A percentile compares a stretch with the other conserved stretches of the same genome.
Evolutionary conservation across 306 rosid genomes (phyloP).

Genomic region (Cicer yamashitae): DNA sequence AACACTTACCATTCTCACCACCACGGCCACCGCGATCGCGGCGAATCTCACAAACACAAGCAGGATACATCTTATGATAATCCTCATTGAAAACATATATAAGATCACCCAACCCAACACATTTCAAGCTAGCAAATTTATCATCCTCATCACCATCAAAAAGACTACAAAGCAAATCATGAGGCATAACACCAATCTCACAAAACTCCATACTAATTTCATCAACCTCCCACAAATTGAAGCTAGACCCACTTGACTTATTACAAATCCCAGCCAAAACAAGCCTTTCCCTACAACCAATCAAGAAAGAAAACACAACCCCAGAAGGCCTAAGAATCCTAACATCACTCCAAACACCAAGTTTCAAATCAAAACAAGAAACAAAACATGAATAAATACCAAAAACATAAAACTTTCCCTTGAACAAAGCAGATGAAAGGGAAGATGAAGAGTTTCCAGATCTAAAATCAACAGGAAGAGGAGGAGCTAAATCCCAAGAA

Average conservation of each 20-base stretch:
- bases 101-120: conserved; percentile 79
- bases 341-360: conserved; percentile 69
- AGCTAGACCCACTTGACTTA: conserved; percentile 55
- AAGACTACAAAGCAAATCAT: conserved; percentile 61
- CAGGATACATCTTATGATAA: conserved; percentile 71
- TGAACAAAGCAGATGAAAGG: conserved; percentile 71
- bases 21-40: not conserved
- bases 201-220: conserved; percentile 67
- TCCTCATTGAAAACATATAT: conserved; percentile 82
- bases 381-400: conserved; percentile 74
- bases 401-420: conserved; percentile 61
- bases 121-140: conserved; percentile 80
- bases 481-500: conserved; percentile 70
- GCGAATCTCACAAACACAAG: conserved; percentile 76
- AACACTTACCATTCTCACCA: conserved; percentile 52
- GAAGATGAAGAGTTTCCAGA: conserved; percentile 76
- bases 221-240: conserved; percentile 73
- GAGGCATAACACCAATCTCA: conserved; percentile 76
- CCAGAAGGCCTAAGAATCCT: conserved; percentile 72
- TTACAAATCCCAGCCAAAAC: conserved; percentile 75
- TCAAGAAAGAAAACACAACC: conserved; percentile 70
- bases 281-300: conserved; percentile 62
- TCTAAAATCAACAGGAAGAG: conserved; percentile 73
- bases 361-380: conserved; percentile 64
- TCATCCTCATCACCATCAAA: conserved; percentile 85